Evolutionary conservation across 345 rosid genomes (phyloP), one percentile per base, ranked within the genome.

Genomic region (Eucalyptus tenuipes): DNA sequence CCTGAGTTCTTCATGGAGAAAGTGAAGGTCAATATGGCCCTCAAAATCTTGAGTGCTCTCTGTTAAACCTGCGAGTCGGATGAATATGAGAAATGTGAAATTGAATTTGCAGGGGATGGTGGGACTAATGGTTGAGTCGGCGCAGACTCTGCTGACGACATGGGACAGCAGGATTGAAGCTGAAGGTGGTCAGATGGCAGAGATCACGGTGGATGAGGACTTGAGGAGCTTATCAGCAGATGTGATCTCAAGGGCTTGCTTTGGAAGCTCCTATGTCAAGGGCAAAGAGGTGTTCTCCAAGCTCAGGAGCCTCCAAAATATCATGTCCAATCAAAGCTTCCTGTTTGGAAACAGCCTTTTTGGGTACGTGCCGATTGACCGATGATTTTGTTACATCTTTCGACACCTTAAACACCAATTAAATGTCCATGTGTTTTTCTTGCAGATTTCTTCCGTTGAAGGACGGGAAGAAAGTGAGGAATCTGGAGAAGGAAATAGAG

Each of bases 1-100:
- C 97, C 99, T 2, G 95, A 95, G 91, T 96, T 95, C 93, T 93
- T 94, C 89, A 90, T 93, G 75, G 96, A 96, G 88, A 95, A 95
- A 91, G 97, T 94, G 89, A 95, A 96, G 97, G 98, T 96, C 75
- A 18, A 17, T 47, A 80, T 27, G 86, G 82, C 44, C 90, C 85
- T 50, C 85, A 16, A 14, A 31, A n/a, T 71, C 79, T 64, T 31
- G 20, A n/a, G 24, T 64, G 25, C 40, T 29, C 88, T 52, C 37
- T 10, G 16, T 49, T 15, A 4, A 10, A 13, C 37, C 87, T 15
- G 40, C 27, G 12, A 44, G 52, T 79, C 13, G 6, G 27, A 79
- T 79, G 86, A 49, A 25, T 44, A 40, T 75, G 84, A 75, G 84
- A 75, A 75, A 75, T 75, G 47, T 75, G 25, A 2, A 3, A 15